Evolutionary conservation across 805 yeast genomes (phyloP), one percentile per base, ranked within the genome.

Genomic region (Yamadazyma nakazawae): DNA sequence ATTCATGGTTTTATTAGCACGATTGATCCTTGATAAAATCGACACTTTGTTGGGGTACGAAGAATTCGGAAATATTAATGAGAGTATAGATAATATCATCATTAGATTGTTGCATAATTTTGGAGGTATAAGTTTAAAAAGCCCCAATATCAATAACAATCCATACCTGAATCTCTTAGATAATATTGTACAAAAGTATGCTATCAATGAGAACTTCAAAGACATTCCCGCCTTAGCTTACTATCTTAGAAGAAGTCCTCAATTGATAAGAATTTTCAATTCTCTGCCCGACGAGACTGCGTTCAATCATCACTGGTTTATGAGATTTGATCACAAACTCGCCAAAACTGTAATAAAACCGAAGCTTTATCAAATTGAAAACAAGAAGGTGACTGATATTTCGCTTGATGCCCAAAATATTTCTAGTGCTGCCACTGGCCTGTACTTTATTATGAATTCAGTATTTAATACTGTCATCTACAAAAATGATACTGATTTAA

Each of bases 281-380:
- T 62, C 71, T 10, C 66, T 72, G 42, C 78, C 78, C 0, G 78
- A 74, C 46, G 78, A 73, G 52, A 69, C 76, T n/a, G 71, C 76
- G 12, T 63, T 51, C 49, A 61, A 69, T 48, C 73, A 70, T 48
- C 60, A 61, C 38, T 55, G 63, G 59, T 67, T 68, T 36, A 44
- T 61, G 40, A 57, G 49, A 36, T 43, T 58, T 21, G 45, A 52
- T 7, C 37, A 48, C 12, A 50, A 54, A 2, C 42, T 43, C 6
- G 59, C 72, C 1, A 37, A 55, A 16, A 45, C 45, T 8, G 59
- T 60, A 40, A 64, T 72, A 28, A 52, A 54, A 32, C 76, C 76
- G 1, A 46, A 43, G n/a, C 47, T 68, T n/a, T 63, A 56, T 47
- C 46, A 49, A 17, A 24, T 56, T 10, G 26, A 8, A 5, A 32